phyloP scores from a whole-genome alignment of 768 basidiomycete species.

The Pleurotus salmoneostramineus region DNA sequence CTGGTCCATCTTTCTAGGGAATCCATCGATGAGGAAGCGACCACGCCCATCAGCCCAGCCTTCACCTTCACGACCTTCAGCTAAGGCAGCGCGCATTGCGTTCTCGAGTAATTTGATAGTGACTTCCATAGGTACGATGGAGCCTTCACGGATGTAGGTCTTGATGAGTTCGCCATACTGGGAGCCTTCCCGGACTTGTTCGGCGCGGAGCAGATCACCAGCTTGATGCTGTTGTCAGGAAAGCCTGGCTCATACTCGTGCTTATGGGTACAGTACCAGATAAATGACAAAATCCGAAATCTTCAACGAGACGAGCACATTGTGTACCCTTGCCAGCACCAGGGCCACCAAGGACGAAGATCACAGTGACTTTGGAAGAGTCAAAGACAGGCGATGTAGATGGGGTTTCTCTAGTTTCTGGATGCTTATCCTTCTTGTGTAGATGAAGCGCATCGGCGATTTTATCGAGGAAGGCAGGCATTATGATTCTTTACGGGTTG shows the following conservation, averaged over 20 bases:
- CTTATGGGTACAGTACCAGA: constrained; percentile 55
- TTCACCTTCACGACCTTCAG: constrained; percentile 33
- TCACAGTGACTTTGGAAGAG: constrained; percentile 70
- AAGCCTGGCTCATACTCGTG: background rate
- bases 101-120: constrained; percentile 94
- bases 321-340: constrained; percentile 99
- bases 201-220: constrained; percentile 95
- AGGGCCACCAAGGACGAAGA: constrained; percentile 96
- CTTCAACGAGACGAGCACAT: constrained; percentile 77
- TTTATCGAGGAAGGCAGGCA: constrained; percentile 40
- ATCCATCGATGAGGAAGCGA: constrained; percentile 94
- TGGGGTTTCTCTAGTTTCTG: background rate
- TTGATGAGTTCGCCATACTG: constrained; percentile 81
- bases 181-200: constrained; percentile 85
- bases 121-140: constrained; percentile 94
- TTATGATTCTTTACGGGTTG: constrained; percentile 39
- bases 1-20: constrained; percentile 99
- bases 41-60: constrained; percentile 73
- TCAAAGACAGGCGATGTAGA: constrained; percentile 43
- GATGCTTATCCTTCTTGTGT: constrained; percentile 11
- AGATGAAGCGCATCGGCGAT: constrained; percentile 31
- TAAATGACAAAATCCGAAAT: constrained; percentile 88
- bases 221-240: constrained; percentile 41
- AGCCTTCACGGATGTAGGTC: constrained; percentile 85
- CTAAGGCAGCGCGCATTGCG: constrained; percentile 72